Base-by-base conservation (phyloP, 768 basidiomycete species). In the Macrolepiota dolichaula region DNA sequence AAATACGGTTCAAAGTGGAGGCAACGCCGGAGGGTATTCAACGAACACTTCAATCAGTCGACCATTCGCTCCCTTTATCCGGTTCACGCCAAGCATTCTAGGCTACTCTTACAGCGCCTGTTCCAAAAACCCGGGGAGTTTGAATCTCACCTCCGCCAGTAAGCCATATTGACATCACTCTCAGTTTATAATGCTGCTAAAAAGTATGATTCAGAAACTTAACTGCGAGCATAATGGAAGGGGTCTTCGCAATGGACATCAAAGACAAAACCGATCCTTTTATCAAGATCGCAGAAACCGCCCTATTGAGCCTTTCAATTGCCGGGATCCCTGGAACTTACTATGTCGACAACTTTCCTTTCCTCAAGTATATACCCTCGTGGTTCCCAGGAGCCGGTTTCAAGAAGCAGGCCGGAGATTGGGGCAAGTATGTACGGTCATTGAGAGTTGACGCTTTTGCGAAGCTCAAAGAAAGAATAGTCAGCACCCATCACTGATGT, bases 161-260 rank as follows among this genome's bases (percentile, higher is more conserved):
- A 25, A 52, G 60, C 37, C 19, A 2, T 11, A 15, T 4, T 19
- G 4, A 9, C 24, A 13, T 7, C 9, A 10, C 11, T 29, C 19
- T 25, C 13, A 37, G 36, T 36, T 22, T 15, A n/a, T 7, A 32
- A 32, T 32, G 29, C 7, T 3, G 29, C 50, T 57, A 19, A 57
- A 12, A 24, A 19, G 13, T 36, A 29, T 27, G 15, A 57, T 47
- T 44, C 27, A 57, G 55, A 6, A 57, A 46, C 44, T n/a, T 35
- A 29, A 49, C 55, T 10, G 55, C 29, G 1, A 57, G 17, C 22
- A 57, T 57, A 42, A 47, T 57, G 44, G 44, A 57, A 50, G 77
- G 81, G 44, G 71, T 83, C 7, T 86, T 86, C 50, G 85, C 84
- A 4, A 78, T 85, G 59, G 53, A 73, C 36, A 67, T 68, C 10